Conservation (phyloP, 495 filamentous ascomycete genomes). For the Penicillium silybi region DNA sequence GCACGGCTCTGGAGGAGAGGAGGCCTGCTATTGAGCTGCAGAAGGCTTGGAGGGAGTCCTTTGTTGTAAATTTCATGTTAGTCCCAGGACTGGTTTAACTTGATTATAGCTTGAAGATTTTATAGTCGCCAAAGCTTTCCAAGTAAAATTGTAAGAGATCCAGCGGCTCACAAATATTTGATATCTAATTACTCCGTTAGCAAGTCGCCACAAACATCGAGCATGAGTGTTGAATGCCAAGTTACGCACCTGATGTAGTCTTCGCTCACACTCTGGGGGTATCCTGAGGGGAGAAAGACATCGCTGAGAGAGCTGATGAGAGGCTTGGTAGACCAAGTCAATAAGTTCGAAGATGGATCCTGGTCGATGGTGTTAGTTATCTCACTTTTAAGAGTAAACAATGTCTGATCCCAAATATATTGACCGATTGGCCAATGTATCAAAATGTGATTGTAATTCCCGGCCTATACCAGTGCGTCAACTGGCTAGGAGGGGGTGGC, state of each 20-base stretch:
- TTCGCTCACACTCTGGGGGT: conserved; percentile 81
- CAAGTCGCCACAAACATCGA: background rate
- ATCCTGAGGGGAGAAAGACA: conserved; percentile 88
- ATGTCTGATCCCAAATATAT: background rate
- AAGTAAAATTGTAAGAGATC: background rate
- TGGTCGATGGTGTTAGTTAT: background rate
- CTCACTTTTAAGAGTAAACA: too few species aligned
- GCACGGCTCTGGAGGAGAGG: conserved; percentile 80
- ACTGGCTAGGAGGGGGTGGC: background rate
- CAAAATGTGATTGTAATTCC: background rate
- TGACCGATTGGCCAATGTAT: background rate
- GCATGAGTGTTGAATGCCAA: background rate
- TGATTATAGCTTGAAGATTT: background rate
- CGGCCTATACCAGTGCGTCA: background rate
- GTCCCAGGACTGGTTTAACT: background rate
- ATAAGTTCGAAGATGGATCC: conserved; percentile 8
- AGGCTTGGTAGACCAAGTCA: conserved; percentile 30
- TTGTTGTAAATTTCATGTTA: background rate
- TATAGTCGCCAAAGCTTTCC: background rate
- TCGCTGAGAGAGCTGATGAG: conserved; percentile 29
- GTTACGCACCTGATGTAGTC: conserved; percentile 77
- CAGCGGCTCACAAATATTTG: conserved; percentile 53
- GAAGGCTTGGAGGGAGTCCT: conserved; percentile 97
- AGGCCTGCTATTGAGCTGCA: conserved; percentile 89
- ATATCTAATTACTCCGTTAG: conserved; percentile 46